Percentiles rank a stretch among this genome's conserved stretches.
phyloP scores from a whole-genome alignment of 257 asterid genomes.

The Osmanthus fragrans region DNA sequence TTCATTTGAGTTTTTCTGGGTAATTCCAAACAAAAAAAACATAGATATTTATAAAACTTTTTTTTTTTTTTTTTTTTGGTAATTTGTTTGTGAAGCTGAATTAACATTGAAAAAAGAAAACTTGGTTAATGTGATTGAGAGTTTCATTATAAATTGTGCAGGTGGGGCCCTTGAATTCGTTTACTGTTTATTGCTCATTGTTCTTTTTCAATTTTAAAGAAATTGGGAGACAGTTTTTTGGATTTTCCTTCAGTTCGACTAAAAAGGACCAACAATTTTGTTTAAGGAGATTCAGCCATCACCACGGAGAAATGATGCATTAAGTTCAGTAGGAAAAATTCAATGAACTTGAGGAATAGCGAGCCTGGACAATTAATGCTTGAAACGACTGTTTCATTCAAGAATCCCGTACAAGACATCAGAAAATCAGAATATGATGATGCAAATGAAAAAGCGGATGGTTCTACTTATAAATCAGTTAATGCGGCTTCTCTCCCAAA shows the following conservation, averaged over 20 bases:
- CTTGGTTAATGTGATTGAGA: background rate
- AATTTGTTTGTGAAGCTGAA: too few species aligned
- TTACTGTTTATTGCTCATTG: too few species aligned
- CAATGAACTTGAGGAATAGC: constrained; percentile 14
- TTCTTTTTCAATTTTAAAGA: constrained; percentile 16
- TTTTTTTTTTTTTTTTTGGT: too few species aligned
- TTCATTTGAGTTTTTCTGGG: too few species aligned
- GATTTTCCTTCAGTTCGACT: constrained; percentile 16
- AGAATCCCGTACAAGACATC: constrained; percentile 10
- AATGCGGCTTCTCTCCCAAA: constrained; percentile 4
- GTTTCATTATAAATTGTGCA: background rate
- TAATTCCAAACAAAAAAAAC: too few species aligned
- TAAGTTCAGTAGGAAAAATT: constrained; percentile 28
- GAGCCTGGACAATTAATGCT: constrained; percentile 17
- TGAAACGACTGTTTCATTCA: constrained; percentile 15
- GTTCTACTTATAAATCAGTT: background rate
- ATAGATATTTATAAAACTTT: too few species aligned
- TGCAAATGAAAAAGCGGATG: background rate
- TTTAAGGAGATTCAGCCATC: constrained; percentile 18
- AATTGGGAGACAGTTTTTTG: constrained; percentile 8
- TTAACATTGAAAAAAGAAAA: too few species aligned
- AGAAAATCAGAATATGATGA: background rate
- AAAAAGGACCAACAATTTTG: constrained; percentile 27
- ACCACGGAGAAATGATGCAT: constrained; percentile 7
- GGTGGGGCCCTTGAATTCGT: constrained; percentile 10